Evolutionary conservation across 2,329 filamentous ascomycete genomes (phyloP), one percentile per base, ranked within the genome.

Genomic region (Aspergillus fischeri): DNA sequence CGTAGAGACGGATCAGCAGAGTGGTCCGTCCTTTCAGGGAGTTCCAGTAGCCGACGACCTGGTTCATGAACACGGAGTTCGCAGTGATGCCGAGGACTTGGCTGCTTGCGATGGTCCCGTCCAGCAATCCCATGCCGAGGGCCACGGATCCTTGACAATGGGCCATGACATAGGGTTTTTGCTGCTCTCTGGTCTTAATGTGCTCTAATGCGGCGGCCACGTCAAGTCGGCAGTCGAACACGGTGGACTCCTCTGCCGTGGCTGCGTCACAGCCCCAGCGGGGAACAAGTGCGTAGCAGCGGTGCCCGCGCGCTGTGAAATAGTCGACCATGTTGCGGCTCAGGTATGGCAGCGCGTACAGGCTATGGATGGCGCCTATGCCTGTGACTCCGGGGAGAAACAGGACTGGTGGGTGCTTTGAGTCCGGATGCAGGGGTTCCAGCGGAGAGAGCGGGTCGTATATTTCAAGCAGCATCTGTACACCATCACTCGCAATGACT

Each of bases 41-140:
- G n/a, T 65, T 66, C 63, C 60, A 64, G 48, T 63, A 60, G 1
- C 28, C 56, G 21, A 59, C 56, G 3, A 53, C 50, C 50, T 61
- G 59, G 35, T 60, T 59, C 38, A 67, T 64, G 59, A 67, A 65
- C 24, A 67, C 65, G 5, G 60, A 59, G 50, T 60, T 64, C 3
- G 58, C 63, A 9, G 63, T 63, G 21, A 66, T 52, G 0, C 65
- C 65, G 21, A 61, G 53, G 6, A 65, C 35, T 2, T 61, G 53
- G 4, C 21, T 45, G n/a, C 53, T 53, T 17, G 56, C 47, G 29
- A 65, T 63, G 3, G 60, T 63, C 4, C 63, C 62, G 14, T 65
- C 62, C 8, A 65, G 59, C 10, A 65, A 51, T 32, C 60, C 62
- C 29, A 58, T 60, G 50, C 51, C 55, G 21, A 65, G 56, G 14